Evolutionary conservation across 768 basidiomycete species (phyloP), one percentile per base, ranked within the genome.

Genomic region (Collybia nuda): DNA sequence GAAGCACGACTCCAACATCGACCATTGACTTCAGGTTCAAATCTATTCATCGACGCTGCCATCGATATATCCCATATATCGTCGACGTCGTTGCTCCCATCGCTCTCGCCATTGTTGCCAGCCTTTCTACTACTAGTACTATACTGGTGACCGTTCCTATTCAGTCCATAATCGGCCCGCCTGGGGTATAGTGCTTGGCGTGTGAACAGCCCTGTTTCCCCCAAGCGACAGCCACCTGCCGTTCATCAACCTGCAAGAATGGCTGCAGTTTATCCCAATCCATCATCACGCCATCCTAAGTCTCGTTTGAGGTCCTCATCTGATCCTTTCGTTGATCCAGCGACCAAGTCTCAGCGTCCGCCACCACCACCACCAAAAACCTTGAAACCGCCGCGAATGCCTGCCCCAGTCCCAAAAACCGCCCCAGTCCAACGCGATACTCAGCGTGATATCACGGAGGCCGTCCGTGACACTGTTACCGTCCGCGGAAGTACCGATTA

Each of bases 401-500:
- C 72, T 45, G 44, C 68, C 21, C 48, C 64, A 18, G 50, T 66
- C 45, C 41, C 63, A 48, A 61, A 67, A 56, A 44, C 56, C 47
- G 52, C 58, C 43, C 62, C 66, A 40, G 56, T 60, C 56, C 57
- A 54, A 62, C 38, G 51, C 11, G 57, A 63, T 53, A 60, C 71
- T 36, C 66, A 69, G 52, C 64, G 75, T 55, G 77, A 79, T 57
- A 78, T 85, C 67, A 62, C 75, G 49, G 83, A 88, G 28, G 81
- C 86, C 38, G 80, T 88, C 56, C 76, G 82, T 56, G 85, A 90
- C 53, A 85, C 87, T 44, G 85, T 88, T 19, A 75, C 77, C 50
- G 68, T 86, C 57, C 78, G 75, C 43, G 64, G 70, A 18, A 61
- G 56, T 38, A 56, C 58, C 39, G 66, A 75, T 36, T 59, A 70